Evolutionary conservation across 768 basidiomycete genomes (phyloP).

Genomic region (Boletus bicolor): DNA sequence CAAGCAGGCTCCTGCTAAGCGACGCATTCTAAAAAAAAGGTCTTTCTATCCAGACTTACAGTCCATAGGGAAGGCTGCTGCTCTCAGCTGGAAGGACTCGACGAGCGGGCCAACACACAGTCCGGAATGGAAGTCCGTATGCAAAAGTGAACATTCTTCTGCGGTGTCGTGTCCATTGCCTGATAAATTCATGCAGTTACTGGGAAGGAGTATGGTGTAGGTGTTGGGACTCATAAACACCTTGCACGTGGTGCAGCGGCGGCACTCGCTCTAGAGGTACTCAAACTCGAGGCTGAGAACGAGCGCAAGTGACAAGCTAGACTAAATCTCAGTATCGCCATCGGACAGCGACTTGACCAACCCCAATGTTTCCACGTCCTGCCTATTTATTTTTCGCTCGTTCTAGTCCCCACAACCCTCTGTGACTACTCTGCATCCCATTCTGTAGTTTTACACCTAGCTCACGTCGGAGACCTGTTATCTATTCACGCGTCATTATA

Average conservation of each 20-base stretch:
- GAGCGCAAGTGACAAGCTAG: constrained; percentile 13
- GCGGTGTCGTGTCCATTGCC: constrained; percentile 4
- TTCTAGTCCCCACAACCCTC: background rate
- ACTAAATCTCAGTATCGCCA: background rate
- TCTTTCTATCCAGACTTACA: constrained; percentile 48
- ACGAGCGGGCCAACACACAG: constrained; percentile 42
- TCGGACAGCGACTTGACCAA: background rate
- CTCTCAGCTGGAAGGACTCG: constrained; percentile 56
- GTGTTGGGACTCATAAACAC: constrained; percentile 50
- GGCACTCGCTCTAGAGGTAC: constrained; percentile 31
- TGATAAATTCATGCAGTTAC: constrained; percentile 41
- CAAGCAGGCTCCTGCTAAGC: background rate
- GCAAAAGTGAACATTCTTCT: constrained; percentile 47
- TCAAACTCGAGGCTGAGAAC: constrained; percentile 28
- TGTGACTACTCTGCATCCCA: background rate
- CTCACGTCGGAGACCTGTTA: constrained; percentile 7
- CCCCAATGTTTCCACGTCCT: background rate
- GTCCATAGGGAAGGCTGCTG: constrained; percentile 35
- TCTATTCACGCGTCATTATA: constrained; percentile 6
- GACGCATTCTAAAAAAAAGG: background rate
- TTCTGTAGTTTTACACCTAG: constrained; percentile 8
- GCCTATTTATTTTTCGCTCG: constrained; percentile 7
- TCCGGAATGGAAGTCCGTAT: constrained; percentile 53
- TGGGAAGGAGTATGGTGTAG: constrained; percentile 46
- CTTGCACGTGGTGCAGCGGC: constrained; percentile 46